A percentile compares a stretch with the other conserved stretches of the same genome.
These are phyloP conservation scores for Kodamaea arcana DNA, from an alignment of 1,139 yeast genomes.

Conservation along the genomic window DNA sequence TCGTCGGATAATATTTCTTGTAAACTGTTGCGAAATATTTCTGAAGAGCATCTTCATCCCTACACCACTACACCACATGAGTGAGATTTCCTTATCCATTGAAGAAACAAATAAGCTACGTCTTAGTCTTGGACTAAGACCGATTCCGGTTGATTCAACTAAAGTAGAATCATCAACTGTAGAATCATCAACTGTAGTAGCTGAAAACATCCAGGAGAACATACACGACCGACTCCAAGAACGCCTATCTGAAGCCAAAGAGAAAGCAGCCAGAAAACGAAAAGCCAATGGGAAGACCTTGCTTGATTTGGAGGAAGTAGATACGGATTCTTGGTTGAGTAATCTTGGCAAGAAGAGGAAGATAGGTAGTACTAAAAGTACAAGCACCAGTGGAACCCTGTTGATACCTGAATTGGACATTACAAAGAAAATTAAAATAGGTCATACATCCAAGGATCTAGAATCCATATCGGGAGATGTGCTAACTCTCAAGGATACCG, in stretches of 20 bases:
- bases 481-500: constrained; percentile 62
- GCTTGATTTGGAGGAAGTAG: constrained; percentile 18
- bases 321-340: constrained; percentile 40
- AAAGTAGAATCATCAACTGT: background rate
- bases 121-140: constrained; percentile 25
- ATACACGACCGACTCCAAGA: background rate
- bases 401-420: too few relatives aligned
- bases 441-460: constrained; percentile 25
- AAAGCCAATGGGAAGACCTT: constrained; percentile 16
- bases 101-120: constrained; percentile 52
- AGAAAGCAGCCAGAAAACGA: constrained; percentile 3
- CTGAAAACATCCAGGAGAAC: background rate
- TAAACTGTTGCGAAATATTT: too few relatives aligned
- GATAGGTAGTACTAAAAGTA: constrained; percentile 9
- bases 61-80: too few relatives aligned
- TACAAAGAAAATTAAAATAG: constrained; percentile 29
- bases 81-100: constrained; percentile 1
- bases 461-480: constrained; percentile 36
- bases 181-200: background rate
- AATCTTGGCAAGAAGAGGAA: constrained; percentile 16
- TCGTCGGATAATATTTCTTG: too few relatives aligned
- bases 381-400: constrained; percentile 2
- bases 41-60: too few relatives aligned
- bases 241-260: constrained; percentile 5
- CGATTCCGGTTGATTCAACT: constrained; percentile 8